Evolutionary conservation across 257 asterid species (phyloP).

Genomic region (Capsicum rhomboideum): DNA sequence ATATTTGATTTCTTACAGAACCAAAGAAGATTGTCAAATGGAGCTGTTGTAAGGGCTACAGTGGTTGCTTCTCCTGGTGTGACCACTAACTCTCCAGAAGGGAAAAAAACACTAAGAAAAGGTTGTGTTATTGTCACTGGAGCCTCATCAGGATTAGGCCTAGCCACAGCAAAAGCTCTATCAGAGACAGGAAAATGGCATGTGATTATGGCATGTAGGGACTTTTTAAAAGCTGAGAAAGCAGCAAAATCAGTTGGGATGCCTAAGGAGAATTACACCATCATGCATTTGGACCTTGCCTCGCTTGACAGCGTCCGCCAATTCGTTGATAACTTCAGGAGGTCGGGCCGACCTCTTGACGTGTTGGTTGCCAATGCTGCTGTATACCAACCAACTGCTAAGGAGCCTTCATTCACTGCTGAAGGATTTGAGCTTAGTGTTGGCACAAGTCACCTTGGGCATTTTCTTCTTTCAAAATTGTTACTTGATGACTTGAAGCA

Average conservation of each 20-base stretch:
- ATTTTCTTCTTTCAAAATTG: constrained; percentile 78
- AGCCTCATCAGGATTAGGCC: constrained; percentile 83
- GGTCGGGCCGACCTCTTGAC: constrained; percentile 54
- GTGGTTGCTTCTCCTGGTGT: constrained; percentile 46
- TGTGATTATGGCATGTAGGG: constrained; percentile 85
- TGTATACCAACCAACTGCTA: constrained; percentile 74
- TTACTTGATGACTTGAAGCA: constrained; percentile 69
- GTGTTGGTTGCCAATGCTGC: constrained; percentile 92
- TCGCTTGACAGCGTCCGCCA: constrained; percentile 86
- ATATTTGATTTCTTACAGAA: constrained; percentile 19
- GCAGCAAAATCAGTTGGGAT: constrained; percentile 79
- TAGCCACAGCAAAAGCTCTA: constrained; percentile 78
- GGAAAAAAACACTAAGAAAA: constrained; percentile 63
- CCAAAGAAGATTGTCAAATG: constrained; percentile 23
- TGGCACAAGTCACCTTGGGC: constrained; percentile 86
- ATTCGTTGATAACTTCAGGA: constrained; percentile 59
- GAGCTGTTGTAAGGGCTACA: constrained; percentile 34
- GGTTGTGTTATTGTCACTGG: constrained; percentile 74
- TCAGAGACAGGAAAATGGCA: constrained; percentile 89
- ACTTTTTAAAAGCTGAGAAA: constrained; percentile 72
- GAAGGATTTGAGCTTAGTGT: constrained; percentile 93
- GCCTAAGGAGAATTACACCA: constrained; percentile 61
- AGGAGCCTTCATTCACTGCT: constrained; percentile 70
- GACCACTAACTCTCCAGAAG: constrained; percentile 30
- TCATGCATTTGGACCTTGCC: constrained; percentile 81